These are phyloP conservation scores for Hymenoscyphus salicellus DNA, from an alignment of 2,329 filamentous ascomycete genomes.

Conservation along the genomic window DNA sequence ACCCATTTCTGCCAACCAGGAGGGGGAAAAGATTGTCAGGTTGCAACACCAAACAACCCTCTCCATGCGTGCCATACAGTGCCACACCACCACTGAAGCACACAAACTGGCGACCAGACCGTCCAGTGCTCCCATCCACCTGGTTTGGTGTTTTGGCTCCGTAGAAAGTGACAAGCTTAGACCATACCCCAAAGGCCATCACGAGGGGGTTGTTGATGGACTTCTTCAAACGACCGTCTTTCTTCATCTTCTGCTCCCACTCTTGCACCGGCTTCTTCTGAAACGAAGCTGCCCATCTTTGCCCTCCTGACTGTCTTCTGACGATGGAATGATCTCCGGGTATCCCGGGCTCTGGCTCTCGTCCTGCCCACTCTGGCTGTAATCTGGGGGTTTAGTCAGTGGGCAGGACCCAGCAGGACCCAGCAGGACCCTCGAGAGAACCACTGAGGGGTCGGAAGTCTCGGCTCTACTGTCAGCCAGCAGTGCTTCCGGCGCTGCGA, in stretches of 20 bases:
- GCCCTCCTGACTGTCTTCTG: background rate
- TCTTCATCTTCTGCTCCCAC: background rate
- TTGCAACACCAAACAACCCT: background rate
- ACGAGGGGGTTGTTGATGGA: background rate
- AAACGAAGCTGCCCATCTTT: background rate
- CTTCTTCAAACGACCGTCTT: background rate
- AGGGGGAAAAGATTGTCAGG: background rate
- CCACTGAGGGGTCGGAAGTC: constrained; percentile 6
- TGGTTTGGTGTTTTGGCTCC: background rate
- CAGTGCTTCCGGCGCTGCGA: constrained; percentile 1
- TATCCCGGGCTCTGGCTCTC: background rate
- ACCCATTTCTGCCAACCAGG: background rate
- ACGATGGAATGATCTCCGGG: background rate
- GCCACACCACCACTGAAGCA: background rate
- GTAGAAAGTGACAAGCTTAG: background rate
- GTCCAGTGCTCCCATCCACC: background rate
- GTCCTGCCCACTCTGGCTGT: background rate
- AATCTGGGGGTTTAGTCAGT: background rate
- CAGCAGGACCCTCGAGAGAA: background rate
- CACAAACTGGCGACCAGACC: background rate
- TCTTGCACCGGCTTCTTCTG: background rate
- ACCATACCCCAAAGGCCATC: background rate
- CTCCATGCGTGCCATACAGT: background rate
- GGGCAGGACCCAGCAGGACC: background rate
- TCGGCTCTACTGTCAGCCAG: constrained; percentile 8